Conservation (phyloP, 148 eudicot species). For the Chenopodium berlandieri region DNA sequence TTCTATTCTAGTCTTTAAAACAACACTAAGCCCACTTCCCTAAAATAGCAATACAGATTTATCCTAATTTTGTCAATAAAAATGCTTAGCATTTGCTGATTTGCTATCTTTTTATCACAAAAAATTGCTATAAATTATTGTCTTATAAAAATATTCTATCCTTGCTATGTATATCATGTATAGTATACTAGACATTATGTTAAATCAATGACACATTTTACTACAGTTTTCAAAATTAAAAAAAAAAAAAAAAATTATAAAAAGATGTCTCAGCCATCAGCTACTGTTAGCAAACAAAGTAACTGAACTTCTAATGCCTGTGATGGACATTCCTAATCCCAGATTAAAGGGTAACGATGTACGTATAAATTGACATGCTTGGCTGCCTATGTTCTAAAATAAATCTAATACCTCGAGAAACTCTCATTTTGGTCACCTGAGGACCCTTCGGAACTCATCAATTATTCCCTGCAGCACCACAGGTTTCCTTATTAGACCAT, state of each 20-base stretch:
- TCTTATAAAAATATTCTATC: not conserved
- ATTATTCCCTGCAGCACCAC: constrained; percentile 63
- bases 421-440: constrained; percentile 19
- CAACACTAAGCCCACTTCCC: too few species aligned
- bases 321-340: constrained; percentile 1
- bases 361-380: not conserved
- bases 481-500: constrained; percentile 70
- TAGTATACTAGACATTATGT: not conserved
- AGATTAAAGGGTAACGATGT: not conserved
- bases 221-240: not conserved
- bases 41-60: too few species aligned
- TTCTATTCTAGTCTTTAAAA: too few species aligned
- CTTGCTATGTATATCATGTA: constrained; percentile 1
- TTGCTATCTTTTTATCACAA: too few species aligned
- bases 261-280: not conserved
- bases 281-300: constrained; percentile 15
- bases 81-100: too few species aligned
- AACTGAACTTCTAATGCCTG: not conserved
- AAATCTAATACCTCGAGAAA: not conserved
- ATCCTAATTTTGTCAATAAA: too few species aligned
- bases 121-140: not conserved
- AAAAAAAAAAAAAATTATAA: too few species aligned
- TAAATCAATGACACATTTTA: not conserved
- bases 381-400: not conserved
- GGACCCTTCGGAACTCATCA: constrained; percentile 61